Evolutionary conservation across 805 yeast species (phyloP).

Genomic region (Monosporozyma aerobia): DNA sequence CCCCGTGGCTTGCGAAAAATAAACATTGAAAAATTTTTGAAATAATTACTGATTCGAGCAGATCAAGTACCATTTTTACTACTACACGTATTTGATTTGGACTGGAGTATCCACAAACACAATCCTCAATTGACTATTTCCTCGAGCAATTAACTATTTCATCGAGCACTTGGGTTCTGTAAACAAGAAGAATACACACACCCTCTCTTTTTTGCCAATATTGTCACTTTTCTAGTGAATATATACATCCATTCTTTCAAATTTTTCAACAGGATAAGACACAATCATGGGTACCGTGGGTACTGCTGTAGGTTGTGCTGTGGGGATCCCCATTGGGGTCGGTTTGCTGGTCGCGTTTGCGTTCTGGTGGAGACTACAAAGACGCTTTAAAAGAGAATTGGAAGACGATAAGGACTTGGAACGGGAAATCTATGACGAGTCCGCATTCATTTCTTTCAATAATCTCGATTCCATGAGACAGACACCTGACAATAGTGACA

Average conservation of each 20-base stretch:
- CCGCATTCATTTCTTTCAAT: conserved; percentile 30
- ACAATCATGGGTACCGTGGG: conserved; percentile 15
- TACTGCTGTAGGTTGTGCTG: conserved; percentile 44
- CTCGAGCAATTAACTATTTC: too few relatives aligned
- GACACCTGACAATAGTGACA: background rate
- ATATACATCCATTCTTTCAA: too few relatives aligned
- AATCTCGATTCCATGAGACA: conserved; percentile 6
- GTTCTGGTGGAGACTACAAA: conserved; percentile 34
- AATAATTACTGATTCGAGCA: background rate
- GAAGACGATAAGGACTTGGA: conserved; percentile 30
- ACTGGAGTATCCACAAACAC: too few relatives aligned
- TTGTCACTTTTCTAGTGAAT: too few relatives aligned
- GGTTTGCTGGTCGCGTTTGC: conserved; percentile 29
- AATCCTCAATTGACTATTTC: too few relatives aligned
- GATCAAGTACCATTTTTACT: too few relatives aligned
- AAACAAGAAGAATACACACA: too few relatives aligned
- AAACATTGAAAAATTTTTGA: background rate
- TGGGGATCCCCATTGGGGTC: conserved; percentile 41
- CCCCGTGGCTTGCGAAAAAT: background rate
- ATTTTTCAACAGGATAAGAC: too few relatives aligned
- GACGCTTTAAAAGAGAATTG: conserved; percentile 33
- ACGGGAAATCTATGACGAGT: conserved; percentile 23
- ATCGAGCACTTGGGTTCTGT: too few relatives aligned
- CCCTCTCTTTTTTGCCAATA: too few relatives aligned
- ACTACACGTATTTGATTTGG: too few relatives aligned